Evolutionary conservation across 2,329 filamentous ascomycete genomes (phyloP), one percentile per base, ranked within the genome.

Genomic region (Corniculantispora saksenae): DNA sequence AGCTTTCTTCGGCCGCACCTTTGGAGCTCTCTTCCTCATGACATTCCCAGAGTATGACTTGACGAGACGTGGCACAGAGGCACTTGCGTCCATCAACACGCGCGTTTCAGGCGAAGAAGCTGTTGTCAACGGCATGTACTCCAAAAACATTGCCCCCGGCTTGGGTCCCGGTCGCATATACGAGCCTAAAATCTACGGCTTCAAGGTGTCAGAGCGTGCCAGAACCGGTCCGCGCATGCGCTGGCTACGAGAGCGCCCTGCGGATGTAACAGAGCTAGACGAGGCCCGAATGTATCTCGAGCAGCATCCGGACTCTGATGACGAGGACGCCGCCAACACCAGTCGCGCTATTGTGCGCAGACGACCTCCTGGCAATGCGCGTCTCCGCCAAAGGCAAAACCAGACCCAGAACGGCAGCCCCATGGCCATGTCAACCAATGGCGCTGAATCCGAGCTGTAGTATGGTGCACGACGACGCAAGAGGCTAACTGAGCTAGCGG

Each of bases 31-130:
- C 66, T 99, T 99, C 82, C 93, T 99, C 76, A 94, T 99, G 83
- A 99, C 94, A 47, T 99, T 98, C 78, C 94, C 95, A 43, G 95
- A 99, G 75, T 91, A 97, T 74, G 93, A 97, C 71, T 88, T 98
- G 66, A 89, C 89, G 38, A 89, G 91, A 73, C 88, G 88, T 71
- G 89, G 89, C 64, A 81, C 83, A 62, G 85, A 90, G 58, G 80
- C 84, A n/a, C 79, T 90, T 64, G 77, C 78, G 68, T 71, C 70
- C 69, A 67, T 70, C 29, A 72, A 70, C 60, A 73, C 78, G 35
- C 73, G 76, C 23, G 69, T 78, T 40, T 67, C 47, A 12, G 27
- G 77, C 47, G 80, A 82, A 29, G 83, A 86, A 23, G 75, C 76
- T 10, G 82, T 84, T 68, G 88, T 98, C 72, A 98, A 99, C 76